A percentile compares a stretch with the other conserved stretches of the same genome.
Evolutionary conservation across 2,329 filamentous ascomycete species (phyloP).

Genomic region (Fusarium sp.): DNA sequence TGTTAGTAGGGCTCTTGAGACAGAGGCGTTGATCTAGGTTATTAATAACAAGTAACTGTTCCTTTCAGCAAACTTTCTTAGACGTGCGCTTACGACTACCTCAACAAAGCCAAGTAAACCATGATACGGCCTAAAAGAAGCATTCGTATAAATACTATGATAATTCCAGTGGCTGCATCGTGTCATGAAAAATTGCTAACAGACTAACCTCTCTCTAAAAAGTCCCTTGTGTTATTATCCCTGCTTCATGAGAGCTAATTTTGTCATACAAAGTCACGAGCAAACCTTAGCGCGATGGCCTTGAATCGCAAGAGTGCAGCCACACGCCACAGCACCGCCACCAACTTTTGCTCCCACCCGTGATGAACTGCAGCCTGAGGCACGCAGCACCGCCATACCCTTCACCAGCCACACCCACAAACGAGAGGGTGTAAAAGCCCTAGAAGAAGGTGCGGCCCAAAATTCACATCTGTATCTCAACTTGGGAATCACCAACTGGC

Average conservation of each 20-base stretch:
- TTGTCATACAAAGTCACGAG: constrained; percentile 35
- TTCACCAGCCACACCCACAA: constrained; percentile 39
- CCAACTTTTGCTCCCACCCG: not conserved
- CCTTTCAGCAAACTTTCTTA: not conserved
- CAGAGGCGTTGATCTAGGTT: constrained; percentile 19
- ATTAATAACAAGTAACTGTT: not conserved
- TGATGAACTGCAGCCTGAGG: constrained; percentile 27
- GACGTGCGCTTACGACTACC: not conserved
- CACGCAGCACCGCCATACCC: constrained; percentile 23
- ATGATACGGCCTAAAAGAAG: not conserved
- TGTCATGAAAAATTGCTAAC: not conserved
- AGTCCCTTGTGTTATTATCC: constrained; percentile 1
- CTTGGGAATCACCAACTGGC: constrained; percentile 51
- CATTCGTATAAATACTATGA: not conserved
- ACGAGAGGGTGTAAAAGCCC: constrained; percentile 55
- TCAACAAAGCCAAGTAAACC: not conserved
- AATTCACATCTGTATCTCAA: constrained; percentile 50
- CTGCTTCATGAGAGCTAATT: constrained; percentile 26
- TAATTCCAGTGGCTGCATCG: not conserved
- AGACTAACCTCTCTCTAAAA: constrained; percentile 8
- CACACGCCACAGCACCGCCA: not conserved
- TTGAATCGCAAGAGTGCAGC: not conserved
- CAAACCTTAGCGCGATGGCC: constrained; percentile 14
- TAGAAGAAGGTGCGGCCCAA: constrained; percentile 50
- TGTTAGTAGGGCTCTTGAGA: constrained; percentile 13